These are phyloP conservation scores for Trichosporon coremiiforme DNA, from an alignment of 1,284 basidiomycete genomes.

Conservation along the genomic window DNA sequence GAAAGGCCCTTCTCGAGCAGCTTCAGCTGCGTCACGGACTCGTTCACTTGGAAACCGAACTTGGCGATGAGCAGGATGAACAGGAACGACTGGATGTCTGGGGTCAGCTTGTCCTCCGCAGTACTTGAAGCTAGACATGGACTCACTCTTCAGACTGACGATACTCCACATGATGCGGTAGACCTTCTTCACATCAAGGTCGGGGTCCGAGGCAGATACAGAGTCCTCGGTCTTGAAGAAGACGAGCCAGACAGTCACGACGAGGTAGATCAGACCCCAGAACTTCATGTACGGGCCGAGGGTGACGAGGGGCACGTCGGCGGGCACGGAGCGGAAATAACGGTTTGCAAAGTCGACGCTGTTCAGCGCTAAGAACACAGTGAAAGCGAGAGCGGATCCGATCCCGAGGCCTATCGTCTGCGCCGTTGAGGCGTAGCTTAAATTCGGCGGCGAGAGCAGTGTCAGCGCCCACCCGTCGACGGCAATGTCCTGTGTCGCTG, in stretches of 20 bases:
- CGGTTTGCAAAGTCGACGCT: constrained; percentile 84
- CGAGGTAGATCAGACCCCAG: constrained; percentile 78
- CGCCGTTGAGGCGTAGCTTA: constrained; percentile 96
- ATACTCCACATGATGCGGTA: constrained; percentile 96
- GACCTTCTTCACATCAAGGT: constrained; percentile 87
- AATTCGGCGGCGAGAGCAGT: constrained; percentile 88
- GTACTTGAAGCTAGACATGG: no score
- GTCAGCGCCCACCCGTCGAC: constrained; percentile 99
- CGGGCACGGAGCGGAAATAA: constrained; percentile 64
- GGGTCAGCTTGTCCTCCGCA: background rate
- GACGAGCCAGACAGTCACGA: constrained; percentile 82
- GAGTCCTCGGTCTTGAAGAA: constrained; percentile 90
- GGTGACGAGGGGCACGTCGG: constrained; percentile 77
- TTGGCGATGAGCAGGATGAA: constrained; percentile 89
- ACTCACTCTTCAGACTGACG: constrained; percentile 82
- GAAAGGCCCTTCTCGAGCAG: constrained; percentile 95
- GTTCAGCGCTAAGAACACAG: constrained; percentile 96
- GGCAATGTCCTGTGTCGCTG: constrained; percentile 98
- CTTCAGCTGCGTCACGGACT: constrained; percentile 89
- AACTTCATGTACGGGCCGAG: constrained; percentile 83
- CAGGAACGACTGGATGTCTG: constrained; percentile 89
- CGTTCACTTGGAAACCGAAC: constrained; percentile 93
- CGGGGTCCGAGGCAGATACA: constrained; percentile 69
- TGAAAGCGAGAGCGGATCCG: constrained; percentile 95
- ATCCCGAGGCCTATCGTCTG: constrained; percentile 97